A percentile compares a stretch with the other conserved stretches of the same genome.
Conservation (phyloP, 176 grass and related monocot species). For the Bromus sterilis region DNA sequence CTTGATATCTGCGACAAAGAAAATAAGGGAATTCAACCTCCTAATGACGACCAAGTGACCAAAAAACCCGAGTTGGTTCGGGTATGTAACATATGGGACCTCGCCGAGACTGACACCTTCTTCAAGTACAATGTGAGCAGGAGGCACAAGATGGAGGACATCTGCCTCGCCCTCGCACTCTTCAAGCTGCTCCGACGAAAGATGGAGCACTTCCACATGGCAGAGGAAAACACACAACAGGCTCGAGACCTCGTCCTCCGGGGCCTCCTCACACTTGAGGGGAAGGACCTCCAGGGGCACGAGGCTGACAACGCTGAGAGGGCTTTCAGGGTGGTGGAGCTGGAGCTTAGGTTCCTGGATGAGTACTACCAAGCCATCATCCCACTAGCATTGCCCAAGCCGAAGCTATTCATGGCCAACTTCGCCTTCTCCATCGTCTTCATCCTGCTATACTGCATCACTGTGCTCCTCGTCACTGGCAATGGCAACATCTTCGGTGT, state of each 20-base stretch:
- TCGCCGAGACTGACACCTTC: neutral
- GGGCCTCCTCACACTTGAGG: slow-evolving; percentile 9
- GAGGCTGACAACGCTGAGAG: neutral
- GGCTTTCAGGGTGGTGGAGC: slow-evolving; percentile 20
- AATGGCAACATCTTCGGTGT: slow-evolving; percentile 22
- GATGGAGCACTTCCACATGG: neutral
- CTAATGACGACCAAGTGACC: neutral
- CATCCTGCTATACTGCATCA: slow-evolving; percentile 2
- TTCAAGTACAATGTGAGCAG: neutral
- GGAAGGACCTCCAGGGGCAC: too few relatives aligned
- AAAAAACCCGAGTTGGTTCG: neutral
- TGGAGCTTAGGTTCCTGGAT: slow-evolving; percentile 1
- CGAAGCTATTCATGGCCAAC: neutral
- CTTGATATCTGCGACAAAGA: too few relatives aligned
- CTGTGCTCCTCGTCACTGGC: slow-evolving; percentile 21
- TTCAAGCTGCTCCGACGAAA: slow-evolving; percentile 17
- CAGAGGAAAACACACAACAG: neutral
- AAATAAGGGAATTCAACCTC: too few relatives aligned
- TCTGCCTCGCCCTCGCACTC: slow-evolving; percentile 13
- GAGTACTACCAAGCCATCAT: slow-evolving; percentile 37
- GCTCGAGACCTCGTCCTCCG: neutral
- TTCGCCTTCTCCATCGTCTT: slow-evolving; percentile 15
- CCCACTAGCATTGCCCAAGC: slow-evolving; percentile 19
- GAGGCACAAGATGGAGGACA: slow-evolving; percentile 10
- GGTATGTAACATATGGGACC: slow-evolving; percentile 1